Conservation (phyloP, 805 yeast species). For the Kodamaea hsintzibuensis region DNA sequence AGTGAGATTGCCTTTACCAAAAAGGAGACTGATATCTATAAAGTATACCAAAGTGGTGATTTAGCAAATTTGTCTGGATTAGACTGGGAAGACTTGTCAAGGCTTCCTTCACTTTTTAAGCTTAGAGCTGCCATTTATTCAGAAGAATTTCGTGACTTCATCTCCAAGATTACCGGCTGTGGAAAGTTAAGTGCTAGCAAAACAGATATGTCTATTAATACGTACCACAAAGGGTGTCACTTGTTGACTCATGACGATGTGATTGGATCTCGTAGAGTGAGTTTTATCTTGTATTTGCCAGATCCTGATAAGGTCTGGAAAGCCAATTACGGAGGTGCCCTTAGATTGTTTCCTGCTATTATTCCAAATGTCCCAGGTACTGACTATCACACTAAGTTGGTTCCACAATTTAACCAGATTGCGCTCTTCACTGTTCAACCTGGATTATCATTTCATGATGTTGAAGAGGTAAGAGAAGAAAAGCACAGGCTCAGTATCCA, state of each 20-base stretch:
- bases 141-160: slow-evolving; percentile 74
- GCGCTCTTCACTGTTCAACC: slow-evolving; percentile 97
- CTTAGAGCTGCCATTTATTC: slow-evolving; percentile 88
- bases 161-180: slow-evolving; percentile 76
- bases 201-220: slow-evolving; percentile 90
- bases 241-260: slow-evolving; percentile 96
- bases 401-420: slow-evolving; percentile 94
- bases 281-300: slow-evolving; percentile 89
- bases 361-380: slow-evolving; percentile 88
- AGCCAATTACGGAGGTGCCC: slow-evolving; percentile 89
- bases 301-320: slow-evolving; percentile 92
- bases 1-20: slow-evolving; percentile 84
- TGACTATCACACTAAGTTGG: slow-evolving; percentile 66
- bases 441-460: slow-evolving; percentile 95
- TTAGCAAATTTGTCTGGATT: slow-evolving; percentile 89
- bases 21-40: slow-evolving; percentile 96
- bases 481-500: slow-evolving; percentile 90
- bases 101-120: slow-evolving; percentile 74
- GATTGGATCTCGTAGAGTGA: slow-evolving; percentile 90
- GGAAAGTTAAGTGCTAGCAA: slow-evolving; percentile 89
- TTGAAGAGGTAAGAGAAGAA: slow-evolving; percentile 92
- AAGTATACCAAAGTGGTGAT: slow-evolving; percentile 87
- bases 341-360: slow-evolving; percentile 82
- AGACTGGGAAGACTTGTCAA: slow-evolving; percentile 67
- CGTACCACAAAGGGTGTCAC: slow-evolving; percentile 92